Evolutionary conservation across 345 rosid species (phyloP).

Genomic region (Mallotus nudiflorus): DNA sequence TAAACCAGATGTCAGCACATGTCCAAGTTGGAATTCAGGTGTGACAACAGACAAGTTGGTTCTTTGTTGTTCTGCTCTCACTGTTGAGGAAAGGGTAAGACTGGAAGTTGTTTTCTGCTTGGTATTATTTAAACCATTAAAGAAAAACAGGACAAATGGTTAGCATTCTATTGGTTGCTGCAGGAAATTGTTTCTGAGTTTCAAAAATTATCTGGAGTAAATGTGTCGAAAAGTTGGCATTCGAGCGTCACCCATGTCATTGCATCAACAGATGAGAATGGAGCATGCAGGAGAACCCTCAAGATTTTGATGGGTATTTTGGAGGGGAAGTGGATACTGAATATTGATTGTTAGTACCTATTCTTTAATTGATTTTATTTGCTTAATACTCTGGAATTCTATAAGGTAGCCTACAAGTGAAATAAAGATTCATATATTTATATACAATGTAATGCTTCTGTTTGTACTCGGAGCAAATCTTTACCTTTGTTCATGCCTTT

Average conservation of each 20-base stretch:
- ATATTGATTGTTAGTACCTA: constrained; percentile 62
- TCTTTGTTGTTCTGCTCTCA: constrained; percentile 81
- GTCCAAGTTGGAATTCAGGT: constrained; percentile 31
- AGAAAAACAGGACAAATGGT: neutral
- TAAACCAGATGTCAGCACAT: constrained; percentile 22
- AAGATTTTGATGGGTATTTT: constrained; percentile 79
- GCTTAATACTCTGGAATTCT: neutral
- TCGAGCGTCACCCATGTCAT: constrained; percentile 70
- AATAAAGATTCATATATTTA: neutral
- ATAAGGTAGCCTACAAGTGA: neutral
- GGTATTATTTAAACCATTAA: neutral
- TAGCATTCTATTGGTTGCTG: constrained; percentile 20
- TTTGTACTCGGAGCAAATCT: neutral
- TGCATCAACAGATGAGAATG: constrained; percentile 74
- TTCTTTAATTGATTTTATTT: constrained; percentile 2
- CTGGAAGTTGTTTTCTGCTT: neutral
- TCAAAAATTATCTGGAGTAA: constrained; percentile 49
- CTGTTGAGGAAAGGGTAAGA: constrained; percentile 64
- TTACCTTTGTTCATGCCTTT: constrained; percentile 2
- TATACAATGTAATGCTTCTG: constrained; percentile 1
- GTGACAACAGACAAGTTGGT: constrained; percentile 46
- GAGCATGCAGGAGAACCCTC: constrained; percentile 87
- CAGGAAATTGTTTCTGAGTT: constrained; percentile 70
- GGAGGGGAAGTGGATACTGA: constrained; percentile 93
- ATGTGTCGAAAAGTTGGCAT: constrained; percentile 65